Evolutionary conservation across 164 flowering plant genomes (phyloP).

Genomic region (Platanus orientalis): DNA sequence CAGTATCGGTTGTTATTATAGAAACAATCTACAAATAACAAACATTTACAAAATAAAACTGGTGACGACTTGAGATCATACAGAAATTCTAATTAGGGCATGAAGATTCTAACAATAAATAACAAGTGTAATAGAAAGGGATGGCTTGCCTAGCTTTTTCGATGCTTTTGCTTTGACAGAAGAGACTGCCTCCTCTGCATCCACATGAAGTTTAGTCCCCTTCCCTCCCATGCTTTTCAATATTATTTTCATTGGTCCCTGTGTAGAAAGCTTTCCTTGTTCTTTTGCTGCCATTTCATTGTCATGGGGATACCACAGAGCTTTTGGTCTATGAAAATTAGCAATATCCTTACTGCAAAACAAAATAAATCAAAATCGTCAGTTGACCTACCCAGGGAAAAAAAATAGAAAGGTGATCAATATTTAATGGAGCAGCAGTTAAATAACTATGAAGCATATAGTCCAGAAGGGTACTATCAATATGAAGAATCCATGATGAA

Average conservation of each 20-base stretch:
- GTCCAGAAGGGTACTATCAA: background rate
- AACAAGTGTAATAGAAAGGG: background rate
- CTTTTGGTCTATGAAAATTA: conserved; percentile 93
- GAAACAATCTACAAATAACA: background rate
- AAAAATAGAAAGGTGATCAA: background rate
- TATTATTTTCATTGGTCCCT: conserved; percentile 82
- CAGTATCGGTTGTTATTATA: background rate
- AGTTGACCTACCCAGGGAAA: background rate
- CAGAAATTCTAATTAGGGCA: background rate
- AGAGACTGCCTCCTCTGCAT: conserved; percentile 67
- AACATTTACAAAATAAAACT: background rate
- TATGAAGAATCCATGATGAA: background rate
- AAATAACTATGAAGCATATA: background rate
- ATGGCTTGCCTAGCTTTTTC: conserved; percentile 64
- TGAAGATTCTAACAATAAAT: background rate
- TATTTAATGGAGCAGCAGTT: background rate
- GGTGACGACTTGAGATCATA: background rate
- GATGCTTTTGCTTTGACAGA: conserved; percentile 83
- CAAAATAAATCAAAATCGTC: background rate
- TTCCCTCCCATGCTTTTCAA: conserved; percentile 95
- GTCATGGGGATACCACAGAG: conserved; percentile 95
- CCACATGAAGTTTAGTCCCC: conserved; percentile 87
- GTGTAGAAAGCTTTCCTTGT: conserved; percentile 63
- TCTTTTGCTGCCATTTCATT: conserved; percentile 81
- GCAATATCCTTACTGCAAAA: conserved; percentile 87